A percentile compares a stretch with the other conserved stretches of the same genome.
phyloP scores from a whole-genome alignment of 306 rosid genomes.

The Castanopsis chinensis region DNA sequence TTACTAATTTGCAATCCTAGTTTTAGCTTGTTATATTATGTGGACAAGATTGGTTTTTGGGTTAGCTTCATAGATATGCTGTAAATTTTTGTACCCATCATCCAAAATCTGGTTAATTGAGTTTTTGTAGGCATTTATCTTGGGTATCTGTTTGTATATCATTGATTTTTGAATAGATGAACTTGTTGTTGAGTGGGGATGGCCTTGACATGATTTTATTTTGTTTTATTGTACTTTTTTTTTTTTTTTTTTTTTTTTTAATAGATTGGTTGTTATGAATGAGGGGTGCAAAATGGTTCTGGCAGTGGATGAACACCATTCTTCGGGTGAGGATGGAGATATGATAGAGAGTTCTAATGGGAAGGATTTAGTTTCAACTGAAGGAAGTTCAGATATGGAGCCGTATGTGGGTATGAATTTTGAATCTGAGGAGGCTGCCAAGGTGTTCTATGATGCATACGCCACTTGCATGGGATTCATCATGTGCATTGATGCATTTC shows the following conservation, averaged over 20 bases:
- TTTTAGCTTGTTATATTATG: too few relatives aligned
- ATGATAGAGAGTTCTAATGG: constrained; percentile 29
- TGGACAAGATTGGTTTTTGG: too few relatives aligned
- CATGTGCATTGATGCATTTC: constrained; percentile 49
- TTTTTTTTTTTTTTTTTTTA: neutral
- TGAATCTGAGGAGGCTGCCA: constrained; percentile 45
- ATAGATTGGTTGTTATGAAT: neutral
- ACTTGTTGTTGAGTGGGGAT: too few relatives aligned
- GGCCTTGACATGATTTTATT: too few relatives aligned
- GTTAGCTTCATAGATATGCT: too few relatives aligned
- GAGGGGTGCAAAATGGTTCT: constrained; percentile 2
- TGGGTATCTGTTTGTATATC: too few relatives aligned
- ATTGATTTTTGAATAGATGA: too few relatives aligned
- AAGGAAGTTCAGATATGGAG: constrained; percentile 28
- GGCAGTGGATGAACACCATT: constrained; percentile 45
- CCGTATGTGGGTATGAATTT: constrained; percentile 54
- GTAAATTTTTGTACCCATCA: too few relatives aligned
- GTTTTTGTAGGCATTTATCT: too few relatives aligned
- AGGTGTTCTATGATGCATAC: constrained; percentile 48
- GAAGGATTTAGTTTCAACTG: constrained; percentile 17
- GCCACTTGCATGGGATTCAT: constrained; percentile 46
- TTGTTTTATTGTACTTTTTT: neutral
- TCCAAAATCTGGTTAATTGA: too few relatives aligned
- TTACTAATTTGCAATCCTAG: too few relatives aligned
- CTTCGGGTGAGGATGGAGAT: constrained; percentile 32